Evolutionary conservation across 305 asterid genomes (phyloP), one percentile per base, ranked within the genome.

Genomic region (Salvia sclarea): DNA sequence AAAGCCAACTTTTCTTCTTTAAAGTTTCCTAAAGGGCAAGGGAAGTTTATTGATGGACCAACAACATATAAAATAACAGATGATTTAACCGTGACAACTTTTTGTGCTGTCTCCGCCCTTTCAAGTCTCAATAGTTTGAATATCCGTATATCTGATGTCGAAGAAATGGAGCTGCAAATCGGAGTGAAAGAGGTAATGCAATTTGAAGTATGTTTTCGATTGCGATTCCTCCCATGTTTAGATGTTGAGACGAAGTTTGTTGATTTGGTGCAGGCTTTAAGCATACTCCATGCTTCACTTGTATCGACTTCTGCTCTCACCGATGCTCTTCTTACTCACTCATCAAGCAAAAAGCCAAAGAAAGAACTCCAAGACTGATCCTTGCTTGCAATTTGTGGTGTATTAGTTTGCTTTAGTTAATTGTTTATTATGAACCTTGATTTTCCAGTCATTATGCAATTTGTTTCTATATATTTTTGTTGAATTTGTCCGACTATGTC

Each of bases 101-200:
- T 28, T 6, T 37, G 24, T 20, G 0, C 61, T 4, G 6, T 21
- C 3, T 61, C 68, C 0, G 3, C 8, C 14, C 0, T 71, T 52
- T 22, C 71, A 0, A 3, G 6, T 63, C 68, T 76, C 5, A 35
- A 31, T 1, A 14, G 3, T 25, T 0, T 16, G 57, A 47, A 61
- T 1, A 21, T 72, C 22, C 10, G 64, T 0, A 0, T 66, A 0
- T 66, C 64, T 37, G 78, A 73, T 60, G 73, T 73, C 1, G 3
- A 49, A 18, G 59, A 66, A 38, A 12, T 66, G 50, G 63, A 66
- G 8, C 11, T 66, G 9, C 20, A 49, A 2, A 60, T 74, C 17
- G 78, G 74, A 14, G 3, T 22, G 47, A 43, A 65, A 47, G 77
- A 59, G 69, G 78, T 66, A 47, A 24, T 2, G 3, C 0, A 7